phyloP scores from a whole-genome alignment of 768 basidiomycete genomes.

The Ephemerocybe angulata region DNA sequence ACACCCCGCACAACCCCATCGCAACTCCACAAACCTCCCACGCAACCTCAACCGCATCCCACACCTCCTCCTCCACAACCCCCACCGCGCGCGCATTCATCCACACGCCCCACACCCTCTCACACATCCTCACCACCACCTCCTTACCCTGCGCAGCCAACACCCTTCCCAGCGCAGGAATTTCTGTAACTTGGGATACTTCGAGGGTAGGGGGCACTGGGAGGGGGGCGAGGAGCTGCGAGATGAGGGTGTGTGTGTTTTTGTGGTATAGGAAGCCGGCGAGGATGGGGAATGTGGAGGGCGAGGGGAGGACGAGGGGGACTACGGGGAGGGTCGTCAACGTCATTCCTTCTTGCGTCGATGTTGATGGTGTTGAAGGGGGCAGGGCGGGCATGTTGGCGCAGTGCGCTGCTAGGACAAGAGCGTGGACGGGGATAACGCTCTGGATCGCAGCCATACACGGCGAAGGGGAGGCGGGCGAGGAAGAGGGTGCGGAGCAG shows the following conservation, averaged over 20 bases:
- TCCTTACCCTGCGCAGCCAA: slow-evolving; percentile 40
- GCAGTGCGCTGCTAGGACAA: slow-evolving; percentile 69
- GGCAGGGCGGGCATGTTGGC: slow-evolving; percentile 58
- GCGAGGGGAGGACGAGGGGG: slow-evolving; percentile 59
- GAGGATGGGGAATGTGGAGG: slow-evolving; percentile 56
- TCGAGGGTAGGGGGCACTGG: slow-evolving; percentile 28
- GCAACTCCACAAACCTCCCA: slow-evolving; percentile 71
- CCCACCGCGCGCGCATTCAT: slow-evolving; percentile 69
- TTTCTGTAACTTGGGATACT: slow-evolving; percentile 14
- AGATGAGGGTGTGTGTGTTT: slow-evolving; percentile 46
- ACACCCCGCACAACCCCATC: no score
- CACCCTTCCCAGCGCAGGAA: slow-evolving; percentile 24
- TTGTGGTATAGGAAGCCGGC: slow-evolving; percentile 68
- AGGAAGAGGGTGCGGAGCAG: slow-evolving; percentile 18
- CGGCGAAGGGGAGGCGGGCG: slow-evolving; percentile 19
- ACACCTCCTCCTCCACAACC: slow-evolving; percentile 55
- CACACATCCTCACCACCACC: slow-evolving; percentile 45
- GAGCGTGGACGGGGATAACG: slow-evolving; percentile 64
- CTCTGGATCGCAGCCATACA: no score
- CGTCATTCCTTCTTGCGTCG: slow-evolving; percentile 19
- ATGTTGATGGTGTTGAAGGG: slow-evolving; percentile 23
- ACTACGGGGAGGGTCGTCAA: slow-evolving; percentile 55
- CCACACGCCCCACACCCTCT: slow-evolving; percentile 67
- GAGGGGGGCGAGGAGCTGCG: slow-evolving; percentile 43
- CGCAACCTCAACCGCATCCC: slow-evolving; percentile 61